These are phyloP conservation scores for Cordyceps javanica DNA, from an alignment of 2,329 filamentous ascomycete species.

Conservation along the genomic window DNA sequence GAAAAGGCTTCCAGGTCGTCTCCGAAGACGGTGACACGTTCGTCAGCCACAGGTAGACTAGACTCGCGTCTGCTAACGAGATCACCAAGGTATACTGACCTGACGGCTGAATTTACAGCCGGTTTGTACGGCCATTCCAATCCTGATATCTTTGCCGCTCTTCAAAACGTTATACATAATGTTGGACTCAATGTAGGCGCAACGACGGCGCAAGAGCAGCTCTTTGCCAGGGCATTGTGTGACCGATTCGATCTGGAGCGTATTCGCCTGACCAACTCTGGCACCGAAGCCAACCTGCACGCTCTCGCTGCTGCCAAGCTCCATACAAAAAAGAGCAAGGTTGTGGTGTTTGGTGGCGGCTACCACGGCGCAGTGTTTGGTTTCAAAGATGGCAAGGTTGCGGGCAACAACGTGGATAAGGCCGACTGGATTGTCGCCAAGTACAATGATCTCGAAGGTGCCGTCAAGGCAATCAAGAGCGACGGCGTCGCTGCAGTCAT, in stretches of 20 bases:
- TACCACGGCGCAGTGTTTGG: conserved; percentile 32
- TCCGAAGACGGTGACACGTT: conserved; percentile 36
- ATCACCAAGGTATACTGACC: conserved; percentile 45
- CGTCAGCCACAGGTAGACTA: background rate
- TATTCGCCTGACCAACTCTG: conserved; percentile 58
- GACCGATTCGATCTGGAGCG: conserved; percentile 48
- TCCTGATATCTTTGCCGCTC: conserved; percentile 42
- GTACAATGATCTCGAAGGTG: conserved; percentile 54
- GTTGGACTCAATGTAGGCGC: conserved; percentile 50
- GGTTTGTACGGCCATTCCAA: conserved; percentile 62
- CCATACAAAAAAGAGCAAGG: conserved; percentile 37
- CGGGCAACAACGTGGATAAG: conserved; percentile 41
- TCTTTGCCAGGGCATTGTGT: conserved; percentile 46
- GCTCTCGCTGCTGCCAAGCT: conserved; percentile 48
- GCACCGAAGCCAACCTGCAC: conserved; percentile 59
- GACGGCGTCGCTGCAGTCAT: conserved; percentile 55
- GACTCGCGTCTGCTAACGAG: background rate
- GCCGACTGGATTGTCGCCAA: conserved; percentile 53
- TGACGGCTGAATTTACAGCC: conserved; percentile 58
- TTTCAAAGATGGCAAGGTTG: conserved; percentile 28
- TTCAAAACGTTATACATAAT: conserved; percentile 37
- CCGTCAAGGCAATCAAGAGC: conserved; percentile 35
- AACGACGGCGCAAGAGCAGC: conserved; percentile 44
- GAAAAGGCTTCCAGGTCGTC: conserved; percentile 28
- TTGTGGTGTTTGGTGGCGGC: conserved; percentile 45